Conservation (phyloP, 306 rosid genomes). For the Vigna angularis region DNA sequence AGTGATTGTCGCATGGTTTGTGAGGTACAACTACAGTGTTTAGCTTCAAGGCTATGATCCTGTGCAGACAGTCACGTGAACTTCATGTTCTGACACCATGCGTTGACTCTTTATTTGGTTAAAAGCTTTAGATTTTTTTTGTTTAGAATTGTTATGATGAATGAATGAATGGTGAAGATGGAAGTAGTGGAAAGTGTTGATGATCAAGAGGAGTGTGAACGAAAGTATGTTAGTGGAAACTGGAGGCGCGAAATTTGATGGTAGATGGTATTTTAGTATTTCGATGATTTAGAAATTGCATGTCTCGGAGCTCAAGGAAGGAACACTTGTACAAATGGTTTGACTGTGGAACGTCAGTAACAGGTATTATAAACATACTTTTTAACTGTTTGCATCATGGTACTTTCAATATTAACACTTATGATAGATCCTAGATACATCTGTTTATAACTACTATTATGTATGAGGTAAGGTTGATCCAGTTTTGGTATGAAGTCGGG, state of each 20-base stretch:
- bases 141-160: not conserved
- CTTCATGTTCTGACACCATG: not conserved
- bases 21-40: conserved; percentile 23
- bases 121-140: conserved; percentile 17
- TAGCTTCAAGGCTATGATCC: not conserved
- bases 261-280: conserved; percentile 13
- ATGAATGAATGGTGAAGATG: conserved; percentile 33
- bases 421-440: no score
- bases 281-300: conserved; percentile 18
- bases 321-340: conserved; percentile 12
- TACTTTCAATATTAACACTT: no score
- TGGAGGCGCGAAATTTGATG: conserved; percentile 61
- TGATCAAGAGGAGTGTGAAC: not conserved
- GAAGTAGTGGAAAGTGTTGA: not conserved
- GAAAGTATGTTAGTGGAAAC: conserved; percentile 26
- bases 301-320: conserved; percentile 46
- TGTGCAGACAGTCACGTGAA: conserved; percentile 27
- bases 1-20: conserved; percentile 62
- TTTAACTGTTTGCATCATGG: no score
- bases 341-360: conserved; percentile 5
- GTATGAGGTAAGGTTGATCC: no score
- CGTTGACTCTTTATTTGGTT: not conserved
- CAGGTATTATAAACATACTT: no score
- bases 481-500: no score
- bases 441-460: no score